These are phyloP conservation scores for Nakazawaea holstii DNA, from an alignment of 805 yeast genomes.

Conservation along the genomic window DNA sequence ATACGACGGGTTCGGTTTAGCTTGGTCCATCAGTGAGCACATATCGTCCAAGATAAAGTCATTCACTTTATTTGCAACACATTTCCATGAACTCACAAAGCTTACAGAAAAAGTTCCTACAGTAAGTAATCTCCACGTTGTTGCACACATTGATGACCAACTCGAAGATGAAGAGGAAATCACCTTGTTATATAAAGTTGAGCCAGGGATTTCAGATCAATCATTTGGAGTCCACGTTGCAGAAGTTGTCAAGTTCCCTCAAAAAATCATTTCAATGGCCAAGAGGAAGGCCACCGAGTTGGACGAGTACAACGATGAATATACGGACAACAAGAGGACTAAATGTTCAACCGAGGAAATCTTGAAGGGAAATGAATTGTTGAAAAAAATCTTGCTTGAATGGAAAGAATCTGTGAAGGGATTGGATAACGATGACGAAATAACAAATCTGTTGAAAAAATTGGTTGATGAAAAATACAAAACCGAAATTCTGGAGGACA, in stretches of 20 bases:
- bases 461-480: constrained; percentile 21
- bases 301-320: constrained; percentile 38
- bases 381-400: constrained; percentile 42
- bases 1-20: constrained; percentile 96
- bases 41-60: constrained; percentile 67
- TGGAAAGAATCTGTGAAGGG: constrained; percentile 47
- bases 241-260: constrained; percentile 89
- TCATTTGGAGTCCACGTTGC: constrained; percentile 98
- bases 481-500: constrained; percentile 24
- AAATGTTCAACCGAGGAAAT: constrained; percentile 50
- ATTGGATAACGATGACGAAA: constrained; percentile 17
- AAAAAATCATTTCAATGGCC: constrained; percentile 89
- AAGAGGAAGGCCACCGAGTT: constrained; percentile 88
- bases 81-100: constrained; percentile 91
- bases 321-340: constrained; percentile 40
- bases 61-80: constrained; percentile 91
- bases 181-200: constrained; percentile 88
- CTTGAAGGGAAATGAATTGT: constrained; percentile 44
- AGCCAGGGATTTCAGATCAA: constrained; percentile 91
- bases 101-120: constrained; percentile 56
- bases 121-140: constrained; percentile 85
- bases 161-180: constrained; percentile 51
- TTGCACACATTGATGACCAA: constrained; percentile 72
- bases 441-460: constrained; percentile 8
- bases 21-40: constrained; percentile 93